Base-by-base conservation (phyloP, 805 yeast species). In the Pachysolen tannophilus region DNA sequence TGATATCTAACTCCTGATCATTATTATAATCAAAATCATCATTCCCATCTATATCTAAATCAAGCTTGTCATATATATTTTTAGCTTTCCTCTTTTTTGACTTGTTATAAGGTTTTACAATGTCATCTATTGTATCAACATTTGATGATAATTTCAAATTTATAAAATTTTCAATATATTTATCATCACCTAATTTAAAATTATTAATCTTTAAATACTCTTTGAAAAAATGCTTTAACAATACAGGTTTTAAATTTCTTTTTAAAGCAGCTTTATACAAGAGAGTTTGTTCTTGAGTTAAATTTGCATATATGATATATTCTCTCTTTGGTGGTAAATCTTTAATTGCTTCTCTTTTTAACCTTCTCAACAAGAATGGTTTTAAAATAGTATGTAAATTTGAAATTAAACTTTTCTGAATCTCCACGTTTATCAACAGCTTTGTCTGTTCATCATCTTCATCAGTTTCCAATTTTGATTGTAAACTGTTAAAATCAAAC, bases 261-360 rank as follows among this genome's bases (percentile, higher is more conserved):
- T 63, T 44, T 28, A 81, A 53, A 0, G 78, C 75, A 10, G 55
- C 63, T 31, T 65, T 57, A 50, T 86, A 84, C 11, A 87, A 59
- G n/a, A 65, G 61, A 20, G 66, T 68, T 57, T 90, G 98, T 26
- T 64, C 48, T 0, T 63, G 54, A 0, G 90, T 71, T 38, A 90
- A 55, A 3, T 80, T 73, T 5, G 85, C 73, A 54, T 83, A 86
- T 2, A 90, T 65, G 28, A 85, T 71, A 49, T 86, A 90, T 56
- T 90, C 98, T 42, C 92, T 76, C 56, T 92, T 92, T 1, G 90
- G 82, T 1, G 97, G 97, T 37, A 92, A 61, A 27, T 69, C 67
- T 20, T 65, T 67, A 13, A 82, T 63, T 1, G 84, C 95, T 37
- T 75, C 80, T 35, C 66, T 71, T 52, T 90, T 90, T 53, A 90